phyloP scores from a whole-genome alignment of 177 flowering plant genomes.

The Vitis hybrid region DNA sequence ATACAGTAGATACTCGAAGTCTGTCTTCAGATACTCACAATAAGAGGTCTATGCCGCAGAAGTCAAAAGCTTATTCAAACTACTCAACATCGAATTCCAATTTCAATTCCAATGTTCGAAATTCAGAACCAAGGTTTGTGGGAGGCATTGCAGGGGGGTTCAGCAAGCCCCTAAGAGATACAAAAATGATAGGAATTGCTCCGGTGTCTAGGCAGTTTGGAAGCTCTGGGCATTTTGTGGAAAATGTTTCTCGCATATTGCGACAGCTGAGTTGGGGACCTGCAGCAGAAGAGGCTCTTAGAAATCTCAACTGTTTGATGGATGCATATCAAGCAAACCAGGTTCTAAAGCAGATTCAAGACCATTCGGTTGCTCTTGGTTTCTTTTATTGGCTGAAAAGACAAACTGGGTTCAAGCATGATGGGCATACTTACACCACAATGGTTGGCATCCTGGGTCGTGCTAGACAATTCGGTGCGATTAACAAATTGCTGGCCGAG shows the following conservation, averaged over 20 bases:
- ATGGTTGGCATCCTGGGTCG: constrained; percentile 97
- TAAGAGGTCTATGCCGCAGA: constrained; percentile 37
- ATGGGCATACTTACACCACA: constrained; percentile 93
- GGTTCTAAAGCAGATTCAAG: constrained; percentile 77
- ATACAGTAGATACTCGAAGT: constrained; percentile 25
- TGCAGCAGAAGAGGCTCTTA: constrained; percentile 73
- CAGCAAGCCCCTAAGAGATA: constrained; percentile 33
- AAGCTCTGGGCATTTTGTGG: constrained; percentile 42
- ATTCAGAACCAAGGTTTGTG: constrained; percentile 29
- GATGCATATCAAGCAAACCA: constrained; percentile 96
- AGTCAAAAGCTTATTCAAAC: constrained; percentile 33
- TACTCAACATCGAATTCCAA: constrained; percentile 24
- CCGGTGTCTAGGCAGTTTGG: constrained; percentile 32
- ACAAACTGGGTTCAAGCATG: constrained; percentile 83
- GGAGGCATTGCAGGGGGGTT: constrained; percentile 23
- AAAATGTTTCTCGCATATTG: constrained; percentile 51
- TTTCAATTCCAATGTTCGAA: constrained; percentile 21
- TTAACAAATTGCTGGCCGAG: constrained; percentile 73
- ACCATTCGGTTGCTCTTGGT: constrained; percentile 72
- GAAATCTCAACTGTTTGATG: constrained; percentile 47
- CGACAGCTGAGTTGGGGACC: constrained; percentile 72
- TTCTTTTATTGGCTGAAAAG: constrained; percentile 90
- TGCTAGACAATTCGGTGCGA: constrained; percentile 68
- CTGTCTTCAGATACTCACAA: constrained; percentile 30
- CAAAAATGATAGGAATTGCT: constrained; percentile 29